Evolutionary conservation across 192 early-diverging fungal species (phyloP).

Genomic region (Coemansia aciculifera): DNA sequence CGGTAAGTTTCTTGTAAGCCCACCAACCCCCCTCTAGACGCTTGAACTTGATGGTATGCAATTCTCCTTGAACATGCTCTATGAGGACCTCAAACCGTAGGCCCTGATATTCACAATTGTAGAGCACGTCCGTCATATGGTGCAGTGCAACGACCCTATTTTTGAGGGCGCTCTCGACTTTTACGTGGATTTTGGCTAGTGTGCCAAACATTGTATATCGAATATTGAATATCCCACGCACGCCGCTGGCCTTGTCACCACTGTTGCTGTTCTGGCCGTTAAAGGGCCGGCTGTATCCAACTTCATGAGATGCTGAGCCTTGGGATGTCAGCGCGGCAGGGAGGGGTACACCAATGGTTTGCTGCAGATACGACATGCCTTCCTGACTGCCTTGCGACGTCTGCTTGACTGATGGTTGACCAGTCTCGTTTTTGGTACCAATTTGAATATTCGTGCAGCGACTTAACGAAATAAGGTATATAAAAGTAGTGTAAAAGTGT

Average conservation of each 20-base stretch:
- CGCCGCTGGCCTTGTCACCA: conserved; percentile 14
- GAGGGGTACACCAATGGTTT: conserved; percentile 25
- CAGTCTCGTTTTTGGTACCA: too few species aligned
- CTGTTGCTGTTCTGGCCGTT: conserved; percentile 1
- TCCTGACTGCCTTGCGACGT: conserved; percentile 34
- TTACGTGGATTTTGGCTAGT: conserved; percentile 36
- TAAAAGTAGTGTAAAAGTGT: neutral
- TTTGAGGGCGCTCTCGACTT: conserved; percentile 39
- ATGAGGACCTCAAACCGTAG: conserved; percentile 43
- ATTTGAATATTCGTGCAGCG: too few species aligned
- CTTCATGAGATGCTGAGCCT: conserved; percentile 24
- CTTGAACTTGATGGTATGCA: conserved; percentile 48
- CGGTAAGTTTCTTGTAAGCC: conserved; percentile 43
- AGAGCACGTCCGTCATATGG: conserved; percentile 31
- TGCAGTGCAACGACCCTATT: conserved; percentile 29
- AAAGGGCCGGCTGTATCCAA: conserved; percentile 5
- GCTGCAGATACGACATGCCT: conserved; percentile 20
- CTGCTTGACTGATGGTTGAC: neutral
- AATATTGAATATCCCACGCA: conserved; percentile 42
- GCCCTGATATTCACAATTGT: conserved; percentile 42
- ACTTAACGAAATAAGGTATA: neutral
- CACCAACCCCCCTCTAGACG: conserved; percentile 46
- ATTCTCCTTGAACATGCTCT: conserved; percentile 40
- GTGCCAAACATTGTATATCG: conserved; percentile 47
- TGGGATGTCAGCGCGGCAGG: conserved; percentile 43